Evolutionary conservation across 148 eudicot genomes (phyloP).

Genomic region (Rhododendron mucronatum): DNA sequence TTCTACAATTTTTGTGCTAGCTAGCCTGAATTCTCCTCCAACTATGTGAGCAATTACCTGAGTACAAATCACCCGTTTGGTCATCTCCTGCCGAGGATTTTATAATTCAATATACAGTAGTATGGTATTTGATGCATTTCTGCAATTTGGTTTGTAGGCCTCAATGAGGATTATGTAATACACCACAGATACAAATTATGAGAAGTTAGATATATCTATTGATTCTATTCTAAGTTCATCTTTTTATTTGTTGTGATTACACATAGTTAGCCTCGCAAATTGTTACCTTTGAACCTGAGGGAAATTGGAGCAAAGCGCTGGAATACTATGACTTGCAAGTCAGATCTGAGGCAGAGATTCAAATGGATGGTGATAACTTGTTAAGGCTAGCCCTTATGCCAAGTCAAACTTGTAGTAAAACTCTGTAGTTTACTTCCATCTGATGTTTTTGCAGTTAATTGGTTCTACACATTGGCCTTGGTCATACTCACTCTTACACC

Average conservation of each 20-base stretch:
- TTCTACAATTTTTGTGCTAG: not conserved
- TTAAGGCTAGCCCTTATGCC: not conserved
- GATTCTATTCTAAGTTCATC: too few species aligned
- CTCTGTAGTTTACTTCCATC: not conserved
- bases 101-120: not conserved
- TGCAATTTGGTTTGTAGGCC: not conserved
- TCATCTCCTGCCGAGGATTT: not conserved
- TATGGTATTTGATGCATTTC: not conserved
- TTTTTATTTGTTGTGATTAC: not conserved
- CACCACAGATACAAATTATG: not conserved
- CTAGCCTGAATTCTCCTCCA: not conserved
- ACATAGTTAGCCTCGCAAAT: constrained; percentile 80
- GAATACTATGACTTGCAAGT: too few species aligned
- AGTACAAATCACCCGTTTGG: not conserved
- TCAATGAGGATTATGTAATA: not conserved
- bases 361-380: not conserved
- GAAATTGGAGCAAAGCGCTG: constrained; percentile 92
- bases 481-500: too few species aligned
- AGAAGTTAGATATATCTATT: not conserved
- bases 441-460: not conserved
- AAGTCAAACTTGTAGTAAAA: not conserved
- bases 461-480: not conserved
- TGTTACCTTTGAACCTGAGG: constrained; percentile 91
- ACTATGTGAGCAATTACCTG: not conserved
- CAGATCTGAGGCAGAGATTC: too few species aligned